Base-by-base conservation (phyloP, 768 basidiomycete species). In the Tephrocybe sp. region DNA sequence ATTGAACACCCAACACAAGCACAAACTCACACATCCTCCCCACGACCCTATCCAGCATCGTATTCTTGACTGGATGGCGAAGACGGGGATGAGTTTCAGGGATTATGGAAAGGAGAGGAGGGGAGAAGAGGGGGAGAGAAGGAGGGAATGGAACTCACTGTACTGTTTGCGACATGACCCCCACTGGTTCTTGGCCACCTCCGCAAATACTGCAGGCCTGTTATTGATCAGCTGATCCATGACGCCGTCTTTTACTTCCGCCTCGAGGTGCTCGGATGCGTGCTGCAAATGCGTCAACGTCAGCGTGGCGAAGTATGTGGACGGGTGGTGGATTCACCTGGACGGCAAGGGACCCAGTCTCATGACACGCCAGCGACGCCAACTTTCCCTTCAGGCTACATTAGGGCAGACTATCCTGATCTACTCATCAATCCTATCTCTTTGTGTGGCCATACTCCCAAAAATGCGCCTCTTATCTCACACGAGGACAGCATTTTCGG, bases 381-480 rank as follows among this genome's bases (percentile, higher is more conserved):
- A 90, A 92, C 62, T 90, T 89, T 12, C 90, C 90, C 59, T 87
- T 87, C 55, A 93, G 71, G 0, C 26, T 26, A 98, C 71, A 98
- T 99, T 68, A 92, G 95, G 52, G 98, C 95, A 31, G 97, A 99
- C 54, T 95, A 99, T 63, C 97, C 97, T n/a, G 96, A 99, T 72
- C 79, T 99, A 16, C 96, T 98, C 60, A 97, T 99, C 69, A 98
- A 99, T 66, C 97, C 96, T 6, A 91, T 98, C 57, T 96, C 96
- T 8, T 75, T 94, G 4, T 92, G 97, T 12, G 90, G 92, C 2
- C 82, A 87, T 49, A 81, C 78, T 20, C 76, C 94, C 10, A 93
- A 95, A 72, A 92, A 94, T 60, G 75, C 78, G 0, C 86, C 91
- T 3, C 73, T 90, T 13, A 76, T 95, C 9, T 79, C 92, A 3